Evolutionary conservation across 768 basidiomycete species (phyloP).

Genomic region (Boletellus ananas): DNA sequence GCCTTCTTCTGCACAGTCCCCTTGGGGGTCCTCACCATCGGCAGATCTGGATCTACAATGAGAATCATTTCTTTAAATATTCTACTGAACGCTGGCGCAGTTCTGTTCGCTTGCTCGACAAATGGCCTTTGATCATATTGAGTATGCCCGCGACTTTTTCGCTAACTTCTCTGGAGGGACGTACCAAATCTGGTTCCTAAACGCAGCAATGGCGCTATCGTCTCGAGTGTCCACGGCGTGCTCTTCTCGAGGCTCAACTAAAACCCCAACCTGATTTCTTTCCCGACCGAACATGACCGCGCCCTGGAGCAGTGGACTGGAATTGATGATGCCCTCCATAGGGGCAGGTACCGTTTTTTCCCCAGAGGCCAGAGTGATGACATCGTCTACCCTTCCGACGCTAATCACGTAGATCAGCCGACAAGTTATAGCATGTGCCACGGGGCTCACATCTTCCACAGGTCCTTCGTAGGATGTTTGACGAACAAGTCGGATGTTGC

Average conservation of each 20-base stretch:
- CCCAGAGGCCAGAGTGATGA: constrained; percentile 29
- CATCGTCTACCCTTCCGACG: constrained; percentile 37
- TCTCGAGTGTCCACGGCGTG: constrained; percentile 13
- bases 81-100: constrained; percentile 40
- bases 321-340: constrained; percentile 27
- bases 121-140: constrained; percentile 25
- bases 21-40: constrained; percentile 43
- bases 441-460: constrained; percentile 40
- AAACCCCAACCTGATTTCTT: constrained; percentile 27
- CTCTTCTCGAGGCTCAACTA: constrained; percentile 25
- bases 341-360: constrained; percentile 33
- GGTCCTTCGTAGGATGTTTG: constrained; percentile 39
- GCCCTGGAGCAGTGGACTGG: constrained; percentile 19
- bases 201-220: constrained; percentile 7
- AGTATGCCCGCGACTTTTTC: no score
- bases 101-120: constrained; percentile 44
- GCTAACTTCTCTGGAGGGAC: not conserved
- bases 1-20: constrained; percentile 42
- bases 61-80: constrained; percentile 55
- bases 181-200: constrained; percentile 24
- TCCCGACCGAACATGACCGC: constrained; percentile 33
- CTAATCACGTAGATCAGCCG: constrained; percentile 13
- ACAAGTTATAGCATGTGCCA: not conserved
- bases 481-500: constrained; percentile 43
- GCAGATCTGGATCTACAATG: constrained; percentile 39